Conservation (phyloP, 164 flowering plant genomes). For the Umbellularia californica region DNA sequence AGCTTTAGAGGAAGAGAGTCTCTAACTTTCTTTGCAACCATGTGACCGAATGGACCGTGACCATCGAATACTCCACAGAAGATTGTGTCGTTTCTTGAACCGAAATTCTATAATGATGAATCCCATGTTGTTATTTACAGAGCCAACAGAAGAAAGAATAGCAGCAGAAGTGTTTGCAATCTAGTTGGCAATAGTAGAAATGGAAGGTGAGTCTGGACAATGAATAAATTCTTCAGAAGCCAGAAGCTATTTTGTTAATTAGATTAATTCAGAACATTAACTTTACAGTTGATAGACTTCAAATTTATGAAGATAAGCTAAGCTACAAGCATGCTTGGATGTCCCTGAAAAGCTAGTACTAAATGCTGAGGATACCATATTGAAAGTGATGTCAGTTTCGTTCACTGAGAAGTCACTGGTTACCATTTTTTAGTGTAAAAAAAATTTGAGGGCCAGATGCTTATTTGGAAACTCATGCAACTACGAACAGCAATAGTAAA, state of each 20-base stretch:
- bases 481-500: not conserved
- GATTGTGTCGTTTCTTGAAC: slow-evolving; percentile 48
- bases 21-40: slow-evolving; percentile 79
- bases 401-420: not conserved
- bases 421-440: no score
- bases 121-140: slow-evolving; percentile 17
- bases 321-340: not conserved
- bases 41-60: slow-evolving; percentile 83
- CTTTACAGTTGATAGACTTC: not conserved
- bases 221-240: not conserved
- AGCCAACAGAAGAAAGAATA: not conserved
- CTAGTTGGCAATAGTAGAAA: slow-evolving; percentile 3
- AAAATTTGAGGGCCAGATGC: not conserved
- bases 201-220: not conserved
- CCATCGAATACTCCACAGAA: slow-evolving; percentile 91
- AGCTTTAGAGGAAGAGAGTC: slow-evolving; percentile 70
- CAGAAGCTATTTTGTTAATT: not conserved
- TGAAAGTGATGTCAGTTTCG: not conserved
- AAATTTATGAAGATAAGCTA: not conserved
- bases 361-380: not conserved
- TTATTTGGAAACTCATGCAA: no score
- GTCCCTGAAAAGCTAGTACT: not conserved
- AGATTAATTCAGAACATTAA: not conserved
- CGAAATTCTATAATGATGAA: slow-evolving; percentile 47
- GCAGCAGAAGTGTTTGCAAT: slow-evolving; percentile 7